A percentile compares a stretch with the other conserved stretches of the same genome.
These are phyloP conservation scores for Scopulariopsis brevicaulis DNA, from an alignment of 2,329 filamentous ascomycete genomes.

Conservation along the genomic window DNA sequence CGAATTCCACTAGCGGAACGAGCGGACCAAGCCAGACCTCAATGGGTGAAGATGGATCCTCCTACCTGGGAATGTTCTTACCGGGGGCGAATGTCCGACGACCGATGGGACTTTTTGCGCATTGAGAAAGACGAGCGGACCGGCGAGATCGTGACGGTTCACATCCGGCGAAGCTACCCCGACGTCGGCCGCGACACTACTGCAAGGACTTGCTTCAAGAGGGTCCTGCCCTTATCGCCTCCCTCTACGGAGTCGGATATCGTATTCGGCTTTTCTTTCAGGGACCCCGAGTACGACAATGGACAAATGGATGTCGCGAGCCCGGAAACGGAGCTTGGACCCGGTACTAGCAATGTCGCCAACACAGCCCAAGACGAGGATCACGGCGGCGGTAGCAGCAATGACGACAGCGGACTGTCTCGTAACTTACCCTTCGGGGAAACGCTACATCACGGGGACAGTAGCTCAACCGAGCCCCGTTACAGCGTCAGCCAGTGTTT, in stretches of 20 bases:
- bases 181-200: slow-evolving; percentile 39
- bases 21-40: slow-evolving; percentile 20
- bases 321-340: too few relatives aligned
- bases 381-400: background rate
- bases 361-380: background rate
- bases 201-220: slow-evolving; percentile 52
- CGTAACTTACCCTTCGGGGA: background rate
- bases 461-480: slow-evolving; percentile 23
- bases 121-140: slow-evolving; percentile 49
- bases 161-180: slow-evolving; percentile 59
- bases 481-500: slow-evolving; percentile 43
- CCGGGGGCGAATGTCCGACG: slow-evolving; percentile 59
- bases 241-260: background rate
- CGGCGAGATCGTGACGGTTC: slow-evolving; percentile 48
- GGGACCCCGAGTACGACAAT: background rate
- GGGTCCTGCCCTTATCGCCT: slow-evolving; percentile 30
- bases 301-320: background rate
- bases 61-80: slow-evolving; percentile 22
- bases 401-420: background rate
- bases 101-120: slow-evolving; percentile 59
- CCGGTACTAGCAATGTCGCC: background rate
- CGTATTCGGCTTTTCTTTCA: background rate
- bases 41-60: background rate
- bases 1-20: slow-evolving; percentile 42
- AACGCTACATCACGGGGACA: slow-evolving; percentile 36